Evolutionary conservation across 2,329 filamentous ascomycete genomes (phyloP).

Genomic region (Cladophialophora psammophila): DNA sequence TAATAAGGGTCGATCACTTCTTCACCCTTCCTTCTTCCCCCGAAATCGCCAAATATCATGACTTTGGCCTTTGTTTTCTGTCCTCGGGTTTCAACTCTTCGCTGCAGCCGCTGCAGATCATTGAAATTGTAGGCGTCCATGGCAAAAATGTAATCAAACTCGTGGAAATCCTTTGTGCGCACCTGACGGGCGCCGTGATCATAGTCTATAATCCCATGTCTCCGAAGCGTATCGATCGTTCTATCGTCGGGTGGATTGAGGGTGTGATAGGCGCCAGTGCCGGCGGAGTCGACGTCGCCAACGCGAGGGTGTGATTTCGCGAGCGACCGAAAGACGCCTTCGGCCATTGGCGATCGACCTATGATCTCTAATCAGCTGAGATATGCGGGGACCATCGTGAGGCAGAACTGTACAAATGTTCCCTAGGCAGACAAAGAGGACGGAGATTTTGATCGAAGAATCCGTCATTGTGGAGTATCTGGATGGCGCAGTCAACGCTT

Average conservation of each 20-base stretch:
- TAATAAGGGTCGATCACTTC: conserved; percentile 92
- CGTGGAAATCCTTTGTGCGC: conserved; percentile 73
- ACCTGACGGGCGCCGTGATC: conserved; percentile 79
- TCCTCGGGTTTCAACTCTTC: conserved; percentile 48
- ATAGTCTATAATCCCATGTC: conserved; percentile 79
- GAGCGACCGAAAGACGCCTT: conserved; percentile 85
- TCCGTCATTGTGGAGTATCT: conserved; percentile 29
- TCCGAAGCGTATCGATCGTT: conserved; percentile 78
- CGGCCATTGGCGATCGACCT: conserved; percentile 88
- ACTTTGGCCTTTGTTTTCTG: conserved; percentile 59
- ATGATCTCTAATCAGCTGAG: conserved; percentile 20
- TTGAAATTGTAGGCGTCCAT: conserved; percentile 88
- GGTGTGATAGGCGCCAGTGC: conserved; percentile 86
- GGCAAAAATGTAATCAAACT: conserved; percentile 91
- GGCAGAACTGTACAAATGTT: conserved; percentile 75
- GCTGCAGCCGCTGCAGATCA: conserved; percentile 58
- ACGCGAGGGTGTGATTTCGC: conserved; percentile 62
- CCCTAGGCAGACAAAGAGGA: conserved; percentile 94
- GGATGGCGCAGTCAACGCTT: conserved; percentile 25
- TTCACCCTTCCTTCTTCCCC: conserved; percentile 66
- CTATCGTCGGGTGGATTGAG: conserved; percentile 79
- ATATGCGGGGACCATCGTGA: conserved; percentile 4
- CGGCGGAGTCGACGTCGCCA: conserved; percentile 80
- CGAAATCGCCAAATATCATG: conserved; percentile 86
- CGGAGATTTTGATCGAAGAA: conserved; percentile 59